Evolutionary conservation across 2,329 filamentous ascomycete genomes (phyloP), one percentile per base, ranked within the genome.

Genomic region (Talaromyces rugulosus): DNA sequence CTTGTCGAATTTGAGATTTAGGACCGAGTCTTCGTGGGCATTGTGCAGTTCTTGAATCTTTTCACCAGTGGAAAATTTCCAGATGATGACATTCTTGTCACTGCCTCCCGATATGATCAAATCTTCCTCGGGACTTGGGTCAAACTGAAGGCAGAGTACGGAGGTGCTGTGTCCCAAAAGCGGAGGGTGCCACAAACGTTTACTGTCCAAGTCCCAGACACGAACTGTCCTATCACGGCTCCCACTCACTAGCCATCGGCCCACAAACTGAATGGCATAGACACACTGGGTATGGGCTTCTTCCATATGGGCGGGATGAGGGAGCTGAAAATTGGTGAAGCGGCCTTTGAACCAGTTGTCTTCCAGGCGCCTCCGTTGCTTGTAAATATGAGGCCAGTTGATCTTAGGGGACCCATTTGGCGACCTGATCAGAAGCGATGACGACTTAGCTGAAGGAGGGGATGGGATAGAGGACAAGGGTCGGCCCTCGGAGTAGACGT

Each of bases 21-120:
- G 81, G 0, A 99, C 93, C 0, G 94, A 96, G 75, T 99, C 95
- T 33, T 83, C 81, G 73, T 99, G 95, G 0, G 94, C 94, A 52
- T 86, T 82, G 1, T 82, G 82, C 34, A 98, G 85, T 62, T 87
- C 87, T 70, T 93, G 90, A 12, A 98, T 77, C 70, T 91, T 85
- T 70, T 93, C 82, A 3, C 95, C 95, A 0, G 93, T 98, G 0
- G 92, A 96, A 71, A 98, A 98, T 56, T 83, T 87, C 95, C 94
- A 98, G 14, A 98, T 79, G 61, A 97, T 94, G 59, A 99, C 87
- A 65, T 89, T 89, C 54, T 89, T 91, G 75, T 99, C 95, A 69
- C 93, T 96, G 70, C 94, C 96, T 42, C 94, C 95, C 7, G 93
- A 96, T 9, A 97, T 89, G n/a, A 99, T 89, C 44, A 99, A 79